phyloP scores from a whole-genome alignment of 2,329 filamentous ascomycete species.

The Neobulgaria alba region DNA sequence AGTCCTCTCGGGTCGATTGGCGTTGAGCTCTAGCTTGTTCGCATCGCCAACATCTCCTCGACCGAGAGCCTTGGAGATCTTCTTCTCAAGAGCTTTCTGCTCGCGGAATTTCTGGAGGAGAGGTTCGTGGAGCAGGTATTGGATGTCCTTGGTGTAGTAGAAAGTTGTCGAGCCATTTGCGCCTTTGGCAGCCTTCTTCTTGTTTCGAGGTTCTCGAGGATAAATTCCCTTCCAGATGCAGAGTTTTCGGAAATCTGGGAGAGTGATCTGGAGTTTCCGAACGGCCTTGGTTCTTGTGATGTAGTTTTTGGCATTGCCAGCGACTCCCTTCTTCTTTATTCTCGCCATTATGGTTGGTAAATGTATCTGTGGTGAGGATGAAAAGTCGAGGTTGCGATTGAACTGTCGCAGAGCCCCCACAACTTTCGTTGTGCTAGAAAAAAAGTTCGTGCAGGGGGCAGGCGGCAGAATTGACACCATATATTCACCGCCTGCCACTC shows the following conservation, averaged over 20 bases:
- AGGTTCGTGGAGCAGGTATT: constrained; percentile 95
- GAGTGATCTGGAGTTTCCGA: constrained; percentile 92
- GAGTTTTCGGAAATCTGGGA: constrained; percentile 93
- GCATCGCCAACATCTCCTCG: constrained; percentile 87
- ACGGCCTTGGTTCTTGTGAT: constrained; percentile 95
- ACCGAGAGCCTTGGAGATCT: constrained; percentile 87
- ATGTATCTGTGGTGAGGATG: constrained; percentile 23
- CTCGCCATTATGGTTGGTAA: constrained; percentile 48
- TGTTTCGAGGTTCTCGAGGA: constrained; percentile 90
- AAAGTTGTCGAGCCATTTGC: constrained; percentile 89
- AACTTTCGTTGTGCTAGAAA: too few species aligned
- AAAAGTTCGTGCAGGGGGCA: too few species aligned
- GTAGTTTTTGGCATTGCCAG: constrained; percentile 95
- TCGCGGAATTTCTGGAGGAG: constrained; percentile 92
- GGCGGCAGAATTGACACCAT: too few species aligned
- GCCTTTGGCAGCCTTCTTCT: constrained; percentile 92
- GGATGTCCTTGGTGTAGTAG: constrained; percentile 87
- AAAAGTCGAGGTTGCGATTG: too few species aligned
- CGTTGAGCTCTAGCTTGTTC: constrained; percentile 76
- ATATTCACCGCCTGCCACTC: background rate
- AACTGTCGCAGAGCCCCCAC: too few species aligned
- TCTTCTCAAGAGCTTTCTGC: constrained; percentile 94
- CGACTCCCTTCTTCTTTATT: constrained; percentile 81
- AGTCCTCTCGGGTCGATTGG: constrained; percentile 80
- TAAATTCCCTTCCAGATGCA: constrained; percentile 99